phyloP scores from a whole-genome alignment of 1,139 yeast species.

The Yamadazyma friedrichii region DNA sequence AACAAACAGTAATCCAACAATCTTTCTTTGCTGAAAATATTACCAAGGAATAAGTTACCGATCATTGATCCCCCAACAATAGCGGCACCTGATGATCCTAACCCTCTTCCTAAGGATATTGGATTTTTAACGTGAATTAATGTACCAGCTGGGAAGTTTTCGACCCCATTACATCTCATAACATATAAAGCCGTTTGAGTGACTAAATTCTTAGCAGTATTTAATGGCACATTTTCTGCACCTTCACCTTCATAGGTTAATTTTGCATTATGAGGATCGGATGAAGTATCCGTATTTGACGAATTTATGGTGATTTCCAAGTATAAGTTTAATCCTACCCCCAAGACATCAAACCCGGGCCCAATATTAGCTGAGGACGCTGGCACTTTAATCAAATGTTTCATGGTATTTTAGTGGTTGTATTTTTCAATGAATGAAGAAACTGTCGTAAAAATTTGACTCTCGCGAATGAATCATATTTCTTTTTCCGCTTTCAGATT shows the following conservation, averaged over 20 bases:
- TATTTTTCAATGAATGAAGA: background rate
- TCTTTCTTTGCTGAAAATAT: conserved; percentile 72
- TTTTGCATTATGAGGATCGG: conserved; percentile 68
- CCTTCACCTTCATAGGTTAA: conserved; percentile 76
- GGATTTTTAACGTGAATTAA: conserved; percentile 79
- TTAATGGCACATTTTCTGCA: conserved; percentile 72
- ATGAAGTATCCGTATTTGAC: conserved; percentile 56
- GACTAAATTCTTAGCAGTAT: conserved; percentile 75
- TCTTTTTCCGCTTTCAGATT: background rate
- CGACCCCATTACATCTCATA: conserved; percentile 73
- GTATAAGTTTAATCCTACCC: conserved; percentile 78
- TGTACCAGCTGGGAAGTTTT: conserved; percentile 83
- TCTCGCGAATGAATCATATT: too few species aligned
- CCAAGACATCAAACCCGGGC: conserved; percentile 96
- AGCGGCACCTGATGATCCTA: conserved; percentile 98
- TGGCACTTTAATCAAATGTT: conserved; percentile 63
- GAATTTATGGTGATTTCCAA: conserved; percentile 62
- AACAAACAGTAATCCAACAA: conserved; percentile 91
- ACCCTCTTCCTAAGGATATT: conserved; percentile 93
- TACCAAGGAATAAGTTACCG: conserved; percentile 79
- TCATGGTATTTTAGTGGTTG: background rate
- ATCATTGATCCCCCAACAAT: conserved; percentile 96
- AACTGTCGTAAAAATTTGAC: too few species aligned
- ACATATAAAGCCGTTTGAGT: conserved; percentile 93
- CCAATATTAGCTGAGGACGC: conserved; percentile 98